Base-by-base conservation (phyloP, 2,329 filamentous ascomycete genomes). In the Cryphonectria nitschkei region DNA sequence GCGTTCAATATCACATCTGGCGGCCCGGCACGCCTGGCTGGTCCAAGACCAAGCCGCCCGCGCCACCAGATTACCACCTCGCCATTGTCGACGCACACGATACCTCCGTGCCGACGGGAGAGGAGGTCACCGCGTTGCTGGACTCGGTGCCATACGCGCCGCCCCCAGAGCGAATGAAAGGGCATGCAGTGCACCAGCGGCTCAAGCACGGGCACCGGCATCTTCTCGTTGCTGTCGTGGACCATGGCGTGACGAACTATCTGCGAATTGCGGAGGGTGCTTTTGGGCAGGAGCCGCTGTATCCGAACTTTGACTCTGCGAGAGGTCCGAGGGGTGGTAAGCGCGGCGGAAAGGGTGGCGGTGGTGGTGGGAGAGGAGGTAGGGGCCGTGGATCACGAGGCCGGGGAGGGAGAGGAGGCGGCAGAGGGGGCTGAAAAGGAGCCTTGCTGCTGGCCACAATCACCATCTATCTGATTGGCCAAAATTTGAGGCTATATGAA, bases 221-320 rank as follows among this genome's bases (percentile, higher is more conserved):
- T 80, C 92, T 96, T 43, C 84, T 98, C 46, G 79, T 99, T 34
- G 96, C 95, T 0, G 88, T 98, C 2, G 94, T 98, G 46, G 96
- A 98, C 79, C 88, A 94, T 73, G 96, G 96, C 0, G 86, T 98
- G 32, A 92, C 95, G 62, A 98, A 95, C 79, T 98, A 95, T 78
- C 84, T 98, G 76, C 85, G 93, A 34, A 86, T 98, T 71, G 89
- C 88, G 1, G 94, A 98, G 82, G 90, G 90, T 14, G 91, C 90
- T 0, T 98, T 98, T 81, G 91, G 86, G 0, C 87, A 89, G 73
- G 94, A 97, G 80, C 89, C 82, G 79, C 77, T 97, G 52, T 94
- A 89, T 76, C 88, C 90, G 77, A 82, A 88, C 67, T 86, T 86
- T 74, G 83, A 85, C 78, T 76, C 72, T 72, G 74, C 76, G 74